Percentiles rank a stretch among this genome's conserved stretches.
These are phyloP conservation scores for Castanea mollissima DNA, from an alignment of 306 rosid genomes.

Conservation along the genomic window DNA sequence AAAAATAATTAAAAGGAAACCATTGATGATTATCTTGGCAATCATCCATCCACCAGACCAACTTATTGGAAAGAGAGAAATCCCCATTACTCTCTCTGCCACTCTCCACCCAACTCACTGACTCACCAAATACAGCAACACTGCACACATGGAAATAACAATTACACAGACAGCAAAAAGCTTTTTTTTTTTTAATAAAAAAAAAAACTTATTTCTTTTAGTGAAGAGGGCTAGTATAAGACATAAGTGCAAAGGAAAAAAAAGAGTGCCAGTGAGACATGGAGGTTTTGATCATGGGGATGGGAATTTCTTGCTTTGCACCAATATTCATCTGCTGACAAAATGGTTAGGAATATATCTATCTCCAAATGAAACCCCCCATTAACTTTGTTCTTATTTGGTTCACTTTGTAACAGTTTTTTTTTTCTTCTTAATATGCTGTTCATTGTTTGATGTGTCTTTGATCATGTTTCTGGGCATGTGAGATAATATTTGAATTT, in stretches of 20 bases:
- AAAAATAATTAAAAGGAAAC: not conserved
- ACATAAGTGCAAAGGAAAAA: not conserved
- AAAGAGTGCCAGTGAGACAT: not conserved
- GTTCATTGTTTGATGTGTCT: not conserved
- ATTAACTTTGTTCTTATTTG: not conserved
- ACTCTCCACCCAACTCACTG: constrained; percentile 18
- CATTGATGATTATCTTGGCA: not conserved
- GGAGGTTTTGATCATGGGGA: not conserved
- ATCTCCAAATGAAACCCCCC: not conserved
- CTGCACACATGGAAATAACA: constrained; percentile 3
- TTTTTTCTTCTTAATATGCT: not conserved
- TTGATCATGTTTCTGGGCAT: constrained; percentile 28
- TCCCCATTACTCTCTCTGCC: constrained; percentile 22
- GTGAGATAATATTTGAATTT: not conserved
- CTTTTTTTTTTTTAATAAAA: not conserved
- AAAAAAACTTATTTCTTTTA: not conserved
- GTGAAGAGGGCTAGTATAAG: not conserved
- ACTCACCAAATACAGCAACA: constrained; percentile 7
- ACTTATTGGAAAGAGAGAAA: constrained; percentile 17
- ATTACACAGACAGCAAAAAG: constrained; percentile 3
- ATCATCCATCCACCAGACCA: constrained; percentile 27
- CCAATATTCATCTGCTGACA: constrained; percentile 9
- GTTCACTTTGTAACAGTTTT: not conserved
- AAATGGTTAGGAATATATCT: constrained; percentile 13
- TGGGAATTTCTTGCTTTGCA: constrained; percentile 6